These are phyloP conservation scores for Fusarium subtropicale DNA, from an alignment of 2,329 filamentous ascomycete species.

Conservation along the genomic window DNA sequence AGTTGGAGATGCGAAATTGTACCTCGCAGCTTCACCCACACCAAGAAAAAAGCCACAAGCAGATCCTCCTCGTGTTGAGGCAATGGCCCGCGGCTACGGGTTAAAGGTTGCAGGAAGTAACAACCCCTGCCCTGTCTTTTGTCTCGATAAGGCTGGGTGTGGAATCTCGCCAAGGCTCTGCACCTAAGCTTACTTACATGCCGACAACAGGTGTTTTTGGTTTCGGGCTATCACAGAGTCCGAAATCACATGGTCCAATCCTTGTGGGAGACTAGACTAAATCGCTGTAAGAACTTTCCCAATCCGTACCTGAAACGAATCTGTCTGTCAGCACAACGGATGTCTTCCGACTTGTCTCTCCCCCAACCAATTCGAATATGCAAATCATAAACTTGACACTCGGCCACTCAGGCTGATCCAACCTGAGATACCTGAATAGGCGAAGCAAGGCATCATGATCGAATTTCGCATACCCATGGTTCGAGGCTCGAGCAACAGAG, in stretches of 20 bases:
- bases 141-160: constrained; percentile 37
- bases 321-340: constrained; percentile 29
- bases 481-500: constrained; percentile 1
- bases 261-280: neutral
- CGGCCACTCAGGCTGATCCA: constrained; percentile 6
- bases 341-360: constrained; percentile 17
- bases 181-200: constrained; percentile 17
- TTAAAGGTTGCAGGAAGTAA: constrained; percentile 13
- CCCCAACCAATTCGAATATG: constrained; percentile 24
- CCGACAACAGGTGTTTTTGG: neutral
- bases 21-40: constrained; percentile 27
- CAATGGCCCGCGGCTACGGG: constrained; percentile 33
- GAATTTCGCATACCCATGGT: neutral
- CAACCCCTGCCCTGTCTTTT: constrained; percentile 6
- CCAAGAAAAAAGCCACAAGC: constrained; percentile 27
- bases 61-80: constrained; percentile 44
- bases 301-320: constrained; percentile 44
- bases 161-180: constrained; percentile 31
- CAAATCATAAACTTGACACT: constrained; percentile 39
- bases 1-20: constrained; percentile 41
- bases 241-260: constrained; percentile 12
- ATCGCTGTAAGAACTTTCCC: constrained; percentile 15
- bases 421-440: constrained; percentile 7
- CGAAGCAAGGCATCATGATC: constrained; percentile 9
- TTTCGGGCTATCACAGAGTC: constrained; percentile 19